Evolutionary conservation across 257 asterid genomes (phyloP).

Genomic region (Nemophila menziesii): DNA sequence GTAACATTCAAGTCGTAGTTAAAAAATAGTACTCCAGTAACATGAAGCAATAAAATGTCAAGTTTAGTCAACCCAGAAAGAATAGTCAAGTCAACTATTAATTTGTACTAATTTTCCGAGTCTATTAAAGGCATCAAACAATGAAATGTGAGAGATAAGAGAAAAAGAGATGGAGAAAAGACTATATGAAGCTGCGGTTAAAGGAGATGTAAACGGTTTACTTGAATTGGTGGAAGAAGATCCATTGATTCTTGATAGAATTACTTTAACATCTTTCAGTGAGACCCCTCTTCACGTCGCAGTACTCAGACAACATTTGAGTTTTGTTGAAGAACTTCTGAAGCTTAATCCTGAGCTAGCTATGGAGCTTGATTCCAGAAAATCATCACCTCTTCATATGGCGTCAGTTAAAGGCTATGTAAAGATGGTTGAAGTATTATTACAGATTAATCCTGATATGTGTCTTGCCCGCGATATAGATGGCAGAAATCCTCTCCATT

Average conservation of each 20-base stretch:
- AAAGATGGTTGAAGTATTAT: constrained; percentile 13
- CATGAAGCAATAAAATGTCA: too few relatives aligned
- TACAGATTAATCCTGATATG: constrained; percentile 24
- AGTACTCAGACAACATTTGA: constrained; percentile 16
- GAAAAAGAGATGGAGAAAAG: constrained; percentile 13
- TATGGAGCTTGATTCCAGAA: constrained; percentile 20
- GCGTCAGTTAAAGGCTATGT: constrained; percentile 31
- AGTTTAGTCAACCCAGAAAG: too few relatives aligned
- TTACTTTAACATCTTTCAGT: constrained; percentile 18
- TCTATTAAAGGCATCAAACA: too few relatives aligned
- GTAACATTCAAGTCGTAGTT: too few relatives aligned
- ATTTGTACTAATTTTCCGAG: too few relatives aligned
- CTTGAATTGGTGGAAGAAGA: constrained; percentile 19
- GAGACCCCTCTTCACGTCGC: constrained; percentile 44
- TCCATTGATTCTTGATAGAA: constrained; percentile 23
- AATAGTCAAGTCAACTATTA: too few relatives aligned
- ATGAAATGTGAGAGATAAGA: neutral
- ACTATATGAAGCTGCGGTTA: constrained; percentile 30
- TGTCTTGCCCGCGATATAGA: constrained; percentile 28
- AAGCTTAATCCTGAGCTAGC: constrained; percentile 17
- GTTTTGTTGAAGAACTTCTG: constrained; percentile 21
- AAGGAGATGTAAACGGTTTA: constrained; percentile 14
- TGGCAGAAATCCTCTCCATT: constrained; percentile 46
- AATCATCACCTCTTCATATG: constrained; percentile 32
- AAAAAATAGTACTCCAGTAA: too few relatives aligned